Conservation (phyloP, 176 grass and related monocot genomes). For the Microstegium vimineum region DNA sequence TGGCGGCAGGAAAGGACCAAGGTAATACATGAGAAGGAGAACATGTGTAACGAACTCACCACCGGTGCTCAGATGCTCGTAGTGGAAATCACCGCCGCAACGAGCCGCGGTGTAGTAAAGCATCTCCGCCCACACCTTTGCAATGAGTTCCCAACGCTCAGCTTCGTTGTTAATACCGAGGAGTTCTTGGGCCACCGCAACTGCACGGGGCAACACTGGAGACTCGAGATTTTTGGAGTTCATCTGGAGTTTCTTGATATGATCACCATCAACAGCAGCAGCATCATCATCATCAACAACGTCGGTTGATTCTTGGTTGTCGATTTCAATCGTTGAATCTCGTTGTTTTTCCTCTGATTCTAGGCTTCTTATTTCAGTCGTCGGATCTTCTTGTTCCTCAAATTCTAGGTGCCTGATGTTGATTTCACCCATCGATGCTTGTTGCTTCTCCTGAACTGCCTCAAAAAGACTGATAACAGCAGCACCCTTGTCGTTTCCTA, state of each 20-base stretch:
- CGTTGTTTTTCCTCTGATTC: too few relatives aligned
- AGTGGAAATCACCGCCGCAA: background rate
- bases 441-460: too few relatives aligned
- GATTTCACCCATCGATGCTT: background rate
- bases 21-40: background rate
- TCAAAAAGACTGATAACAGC: background rate
- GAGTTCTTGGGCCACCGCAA: too few relatives aligned
- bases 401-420: too few relatives aligned
- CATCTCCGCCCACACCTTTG: background rate
- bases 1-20: background rate
- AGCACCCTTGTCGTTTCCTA: too few relatives aligned
- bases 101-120: background rate
- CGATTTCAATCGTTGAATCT: too few relatives aligned
- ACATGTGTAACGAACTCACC: background rate
- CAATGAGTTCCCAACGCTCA: background rate
- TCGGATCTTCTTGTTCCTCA: too few relatives aligned
- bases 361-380: too few relatives aligned
- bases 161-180: background rate
- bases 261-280: background rate
- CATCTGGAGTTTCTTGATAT: background rate
- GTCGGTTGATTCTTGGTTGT: too few relatives aligned
- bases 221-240: too few relatives aligned
- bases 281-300: background rate
- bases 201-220: too few relatives aligned
- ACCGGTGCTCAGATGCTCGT: background rate